These are phyloP conservation scores for Celoporthe dispersa DNA, from an alignment of 2,329 filamentous ascomycete genomes.

Conservation along the genomic window DNA sequence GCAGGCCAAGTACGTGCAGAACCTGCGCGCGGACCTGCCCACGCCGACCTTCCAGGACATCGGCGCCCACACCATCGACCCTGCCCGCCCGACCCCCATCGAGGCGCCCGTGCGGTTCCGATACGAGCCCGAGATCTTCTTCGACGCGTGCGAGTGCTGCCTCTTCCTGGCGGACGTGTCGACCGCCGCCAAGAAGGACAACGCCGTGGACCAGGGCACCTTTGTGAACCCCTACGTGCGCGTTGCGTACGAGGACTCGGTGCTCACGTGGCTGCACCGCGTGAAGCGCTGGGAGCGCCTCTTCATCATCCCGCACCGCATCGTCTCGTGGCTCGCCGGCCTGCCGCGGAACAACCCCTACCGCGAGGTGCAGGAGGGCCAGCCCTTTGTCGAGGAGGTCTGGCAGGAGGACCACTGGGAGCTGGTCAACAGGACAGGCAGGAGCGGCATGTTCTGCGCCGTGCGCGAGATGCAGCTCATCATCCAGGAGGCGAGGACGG, in stretches of 20 bases:
- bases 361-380: constrained; percentile 61
- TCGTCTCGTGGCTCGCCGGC: constrained; percentile 59
- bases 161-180: constrained; percentile 57
- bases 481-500: constrained; percentile 35
- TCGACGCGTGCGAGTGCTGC: constrained; percentile 69
- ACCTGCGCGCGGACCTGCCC: constrained; percentile 39
- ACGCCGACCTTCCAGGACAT: constrained; percentile 40
- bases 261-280: constrained; percentile 62
- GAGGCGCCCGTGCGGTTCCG: constrained; percentile 58
- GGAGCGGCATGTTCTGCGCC: constrained; percentile 60
- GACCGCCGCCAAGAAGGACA: constrained; percentile 41
- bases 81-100: constrained; percentile 37
- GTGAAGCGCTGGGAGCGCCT: constrained; percentile 69
- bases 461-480: constrained; percentile 53
- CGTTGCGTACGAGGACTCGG: constrained; percentile 66
- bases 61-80: constrained; percentile 42
- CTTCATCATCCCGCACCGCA: constrained; percentile 60
- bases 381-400: constrained; percentile 54
- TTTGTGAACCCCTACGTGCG: constrained; percentile 78
- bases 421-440: constrained; percentile 48
- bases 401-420: constrained; percentile 51
- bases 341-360: constrained; percentile 66
- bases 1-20: constrained; percentile 63
- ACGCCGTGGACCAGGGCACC: constrained; percentile 57
- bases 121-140: constrained; percentile 61